phyloP scores from a whole-genome alignment of 139 green algal genomes.

The Nannochloris sp. region DNA sequence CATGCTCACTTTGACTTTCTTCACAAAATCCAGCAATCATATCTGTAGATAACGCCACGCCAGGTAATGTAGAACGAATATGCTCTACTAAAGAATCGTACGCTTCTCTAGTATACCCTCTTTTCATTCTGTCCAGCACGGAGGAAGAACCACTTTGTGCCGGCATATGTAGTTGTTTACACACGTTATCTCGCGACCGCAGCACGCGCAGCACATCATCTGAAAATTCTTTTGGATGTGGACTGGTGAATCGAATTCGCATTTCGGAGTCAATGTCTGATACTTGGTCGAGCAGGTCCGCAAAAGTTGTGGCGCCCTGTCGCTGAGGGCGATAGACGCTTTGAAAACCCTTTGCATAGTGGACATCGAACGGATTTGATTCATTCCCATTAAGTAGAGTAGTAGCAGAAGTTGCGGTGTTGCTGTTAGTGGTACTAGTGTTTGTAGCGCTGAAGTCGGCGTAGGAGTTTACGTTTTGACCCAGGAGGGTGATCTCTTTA shows the following conservation, averaged over 20 bases:
- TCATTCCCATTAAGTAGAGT: background rate
- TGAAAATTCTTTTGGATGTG: slow-evolving; percentile 84
- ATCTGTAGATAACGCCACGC: slow-evolving; percentile 55
- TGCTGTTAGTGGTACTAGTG: background rate
- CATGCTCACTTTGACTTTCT: slow-evolving; percentile 81
- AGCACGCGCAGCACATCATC: slow-evolving; percentile 70
- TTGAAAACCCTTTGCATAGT: slow-evolving; percentile 52
- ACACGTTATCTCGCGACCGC: slow-evolving; percentile 62
- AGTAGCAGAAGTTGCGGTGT: background rate
- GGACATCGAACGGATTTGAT: background rate
- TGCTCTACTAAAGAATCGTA: slow-evolving; percentile 74
- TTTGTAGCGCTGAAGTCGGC: slow-evolving; percentile 34
- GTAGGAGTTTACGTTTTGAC: slow-evolving; percentile 93
- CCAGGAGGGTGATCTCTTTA: slow-evolving; percentile 76
- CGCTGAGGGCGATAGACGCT: slow-evolving; percentile 71
- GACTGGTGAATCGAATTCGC: slow-evolving; percentile 83
- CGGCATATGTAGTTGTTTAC: slow-evolving; percentile 83
- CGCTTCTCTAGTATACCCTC: slow-evolving; percentile 75
- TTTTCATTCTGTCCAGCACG: slow-evolving; percentile 68
- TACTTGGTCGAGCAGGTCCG: slow-evolving; percentile 65
- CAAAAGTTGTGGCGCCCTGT: slow-evolving; percentile 58
- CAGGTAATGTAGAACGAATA: slow-evolving; percentile 45
- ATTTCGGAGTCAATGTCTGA: slow-evolving; percentile 71
- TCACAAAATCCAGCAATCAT: slow-evolving; percentile 73
- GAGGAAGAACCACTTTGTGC: slow-evolving; percentile 71